A percentile compares a stretch with the other conserved stretches of the same genome.
Conservation (phyloP, 2,329 filamentous ascomycete species). For the Aspergillus neoniger region DNA sequence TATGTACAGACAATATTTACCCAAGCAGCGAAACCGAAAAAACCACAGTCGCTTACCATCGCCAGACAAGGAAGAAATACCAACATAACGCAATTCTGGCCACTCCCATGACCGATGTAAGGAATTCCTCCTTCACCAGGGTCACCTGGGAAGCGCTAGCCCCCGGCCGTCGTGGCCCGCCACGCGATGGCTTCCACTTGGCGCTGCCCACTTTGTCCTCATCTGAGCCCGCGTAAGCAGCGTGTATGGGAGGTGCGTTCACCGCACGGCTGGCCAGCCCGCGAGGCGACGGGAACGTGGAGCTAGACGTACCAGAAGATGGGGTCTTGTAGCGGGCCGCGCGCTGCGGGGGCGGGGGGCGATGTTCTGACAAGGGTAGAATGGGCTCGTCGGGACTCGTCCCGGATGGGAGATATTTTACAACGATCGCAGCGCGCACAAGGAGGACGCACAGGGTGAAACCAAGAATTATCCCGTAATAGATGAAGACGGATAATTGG, state of each 20-base stretch:
- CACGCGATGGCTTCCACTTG: constrained; percentile 31
- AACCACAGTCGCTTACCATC: constrained; percentile 49
- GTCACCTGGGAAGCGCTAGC: constrained; percentile 23
- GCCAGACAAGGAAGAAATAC: constrained; percentile 68
- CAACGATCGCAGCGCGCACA: constrained; percentile 43
- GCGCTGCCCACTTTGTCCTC: constrained; percentile 25
- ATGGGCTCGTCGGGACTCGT: constrained; percentile 20
- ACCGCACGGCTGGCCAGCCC: constrained; percentile 33
- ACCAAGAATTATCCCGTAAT: constrained; percentile 67
- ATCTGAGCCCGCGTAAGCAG: constrained; percentile 27
- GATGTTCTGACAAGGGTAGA: constrained; percentile 35
- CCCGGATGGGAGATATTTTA: constrained; percentile 26
- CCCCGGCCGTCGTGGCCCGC: constrained; percentile 22
- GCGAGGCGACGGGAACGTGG: constrained; percentile 29
- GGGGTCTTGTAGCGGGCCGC: constrained; percentile 24
- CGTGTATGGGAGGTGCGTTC: constrained; percentile 23
- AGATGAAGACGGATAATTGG: constrained; percentile 79
- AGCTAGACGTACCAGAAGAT: constrained; percentile 37
- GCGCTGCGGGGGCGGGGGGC: constrained; percentile 25
- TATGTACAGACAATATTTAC: not conserved
- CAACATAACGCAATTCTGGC: constrained; percentile 63
- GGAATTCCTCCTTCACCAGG: constrained; percentile 61
- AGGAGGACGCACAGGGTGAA: constrained; percentile 54
- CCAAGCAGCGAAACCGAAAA: not conserved
- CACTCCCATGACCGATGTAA: constrained; percentile 63